Base-by-base conservation (phyloP, 2,329 filamentous ascomycete genomes). In the Penicillium sp. region DNA sequence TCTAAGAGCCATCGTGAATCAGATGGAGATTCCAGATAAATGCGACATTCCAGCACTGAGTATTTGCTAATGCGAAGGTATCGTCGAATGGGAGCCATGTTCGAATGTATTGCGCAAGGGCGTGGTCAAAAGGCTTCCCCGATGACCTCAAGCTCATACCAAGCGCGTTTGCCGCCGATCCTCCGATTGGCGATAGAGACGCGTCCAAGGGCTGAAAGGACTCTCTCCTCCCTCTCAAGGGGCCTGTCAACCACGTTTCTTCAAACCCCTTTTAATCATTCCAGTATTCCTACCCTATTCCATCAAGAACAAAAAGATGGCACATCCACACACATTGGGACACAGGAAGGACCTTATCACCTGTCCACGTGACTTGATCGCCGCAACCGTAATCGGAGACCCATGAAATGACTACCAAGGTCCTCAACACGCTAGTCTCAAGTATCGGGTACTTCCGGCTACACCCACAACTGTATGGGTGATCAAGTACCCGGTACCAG, bases 41-140 rank as follows among this genome's bases (percentile, higher is more conserved):
- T 94, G 64, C 93, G 92, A 63, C 91, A 92, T 82, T 99, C 94
- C n/a, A 99, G 84, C 33, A 97, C 92, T 5, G 93, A 96, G 75
- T 91, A 90, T 72, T 93, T 93, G 55, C 90, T 93, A 67, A 97
- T 96, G 52, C 93, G 86, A 55, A 97, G 82, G 73, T 97, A 97
- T 68, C 93, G 86, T 58, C 93, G 87, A 48, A 96, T 86, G 12
- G 93, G 93, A 13, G 92, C 89, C 93, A 97, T 97, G n/a, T 42
- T 43, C 2, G 21, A 42, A 43, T 29, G 47, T 46, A 12, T 43
- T 53, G 38, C 19, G 38, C 31, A 23, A 53, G 29, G 21, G 43
- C 15, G 35, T 27, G 50, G 50, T 38, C 25, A 27, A 38, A 38
- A 29, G 13, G 10, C 41, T 45, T 27, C 10, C 25, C 35, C 29